Base-by-base conservation (phyloP, 768 basidiomycete genomes). In the Flagelloscypha sp. region DNA sequence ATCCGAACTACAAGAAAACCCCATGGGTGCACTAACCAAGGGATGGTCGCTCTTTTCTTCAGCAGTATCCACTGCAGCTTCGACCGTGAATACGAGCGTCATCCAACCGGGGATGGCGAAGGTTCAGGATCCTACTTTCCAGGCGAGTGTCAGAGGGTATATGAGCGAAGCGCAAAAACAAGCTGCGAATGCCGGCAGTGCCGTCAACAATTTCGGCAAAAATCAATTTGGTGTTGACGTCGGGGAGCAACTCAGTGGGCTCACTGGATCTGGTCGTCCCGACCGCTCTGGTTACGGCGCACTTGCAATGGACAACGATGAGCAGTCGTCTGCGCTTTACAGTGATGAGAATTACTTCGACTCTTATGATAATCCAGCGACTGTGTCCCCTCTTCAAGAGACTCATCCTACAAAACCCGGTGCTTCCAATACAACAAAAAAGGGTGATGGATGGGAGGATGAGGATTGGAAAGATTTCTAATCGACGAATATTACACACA, bases 41-140 rank as follows among this genome's bases (percentile, higher is more conserved):
- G 90, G 93, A 29, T 98, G 95, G 95, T 88, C 89, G 17, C 59
- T 98, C n/a, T 82, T 99, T 52, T 84, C 88, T 19, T 72, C 84
- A 1, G 90, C 79, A 22, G 80, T 98, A 10, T 73, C 61, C 1
- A 84, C 81, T 33, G 92, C 92, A 13, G 72, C 79, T 5, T 76
- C 76, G 48, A 83, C 61, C 12, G 85, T 97, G 32, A 73, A 76
- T 45, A 85, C 90, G 53, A 82, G 76, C 46, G 84, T 98, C 28
- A 83, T 98, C 40, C 88, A 95, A 55, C 94, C 94, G 5, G 82
- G 84, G 15, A 62, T 93, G 54, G 82, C 85, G 49, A 76, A 72
- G 43, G 86, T 84, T 19, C 70, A 65, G 35, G 92, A 95, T 53
- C 90, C 92, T 8, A 68, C 61, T 35, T 71, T 94, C 45, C 83